These are phyloP conservation scores for Saprolegnia diclina DNA, from an alignment of 352 stramenopile species.

Conservation along the genomic window DNA sequence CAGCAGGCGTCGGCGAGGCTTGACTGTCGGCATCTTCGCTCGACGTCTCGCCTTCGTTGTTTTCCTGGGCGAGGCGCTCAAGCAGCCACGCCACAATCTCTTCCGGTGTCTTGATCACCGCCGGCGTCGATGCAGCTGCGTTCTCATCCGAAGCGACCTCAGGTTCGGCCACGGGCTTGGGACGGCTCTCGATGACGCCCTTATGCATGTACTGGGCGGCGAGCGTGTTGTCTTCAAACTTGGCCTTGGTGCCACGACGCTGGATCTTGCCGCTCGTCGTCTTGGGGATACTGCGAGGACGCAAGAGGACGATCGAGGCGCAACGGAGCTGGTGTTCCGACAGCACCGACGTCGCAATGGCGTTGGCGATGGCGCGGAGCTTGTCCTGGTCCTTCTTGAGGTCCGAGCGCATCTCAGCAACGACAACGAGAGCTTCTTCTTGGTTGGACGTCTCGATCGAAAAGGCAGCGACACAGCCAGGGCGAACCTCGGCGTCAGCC, in stretches of 20 bases:
- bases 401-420: conserved; percentile 60
- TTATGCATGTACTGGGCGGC: conserved; percentile 15
- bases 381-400: conserved; percentile 45
- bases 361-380: conserved; percentile 37
- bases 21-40: conserved; percentile 27
- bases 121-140: background rate
- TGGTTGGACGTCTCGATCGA: conserved; percentile 65
- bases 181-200: background rate
- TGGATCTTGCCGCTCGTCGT: conserved; percentile 84
- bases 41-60: conserved; percentile 23
- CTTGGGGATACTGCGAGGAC: conserved; percentile 68
- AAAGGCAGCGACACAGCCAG: conserved; percentile 70
- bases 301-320: conserved; percentile 64
- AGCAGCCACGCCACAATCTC: conserved; percentile 72
- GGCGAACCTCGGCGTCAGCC: conserved; percentile 58
- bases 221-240: conserved; percentile 36
- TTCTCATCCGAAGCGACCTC: background rate
- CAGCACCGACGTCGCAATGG: conserved; percentile 61
- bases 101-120: conserved; percentile 34
- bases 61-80: conserved; percentile 53
- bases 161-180: conserved; percentile 41
- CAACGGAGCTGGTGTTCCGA: conserved; percentile 67
- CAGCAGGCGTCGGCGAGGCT: conserved; percentile 29
- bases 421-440: conserved; percentile 70
- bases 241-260: conserved; percentile 53